Percentiles rank a stretch among this genome's conserved stretches.
These are phyloP conservation scores for Fusarium chaquense DNA, from an alignment of 2,329 filamentous ascomycete genomes.

Conservation along the genomic window DNA sequence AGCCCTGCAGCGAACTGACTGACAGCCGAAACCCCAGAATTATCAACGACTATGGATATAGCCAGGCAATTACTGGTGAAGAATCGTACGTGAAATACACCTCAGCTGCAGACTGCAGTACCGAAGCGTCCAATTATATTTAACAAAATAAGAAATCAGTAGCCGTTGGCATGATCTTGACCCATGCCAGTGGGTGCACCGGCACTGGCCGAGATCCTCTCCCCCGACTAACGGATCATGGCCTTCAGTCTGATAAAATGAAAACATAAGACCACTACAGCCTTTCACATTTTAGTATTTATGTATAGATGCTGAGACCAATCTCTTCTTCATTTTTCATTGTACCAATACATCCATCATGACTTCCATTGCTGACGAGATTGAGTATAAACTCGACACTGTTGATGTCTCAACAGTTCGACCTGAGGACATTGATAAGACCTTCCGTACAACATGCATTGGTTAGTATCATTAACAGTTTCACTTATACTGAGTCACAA, in stretches of 20 bases:
- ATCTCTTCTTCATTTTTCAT: background rate
- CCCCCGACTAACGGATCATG: slow-evolving; percentile 32
- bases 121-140: slow-evolving; percentile 31
- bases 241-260: slow-evolving; percentile 26
- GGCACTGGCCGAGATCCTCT: slow-evolving; percentile 51
- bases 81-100: slow-evolving; percentile 14
- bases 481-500: background rate
- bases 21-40: slow-evolving; percentile 20
- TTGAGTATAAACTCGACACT: slow-evolving; percentile 68
- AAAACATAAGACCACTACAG: slow-evolving; percentile 36
- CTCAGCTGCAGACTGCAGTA: slow-evolving; percentile 8
- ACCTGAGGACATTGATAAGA: slow-evolving; percentile 69
- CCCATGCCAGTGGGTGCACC: slow-evolving; percentile 35
- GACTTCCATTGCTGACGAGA: slow-evolving; percentile 57
- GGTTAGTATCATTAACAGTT: slow-evolving; percentile 58
- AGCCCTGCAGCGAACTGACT: slow-evolving; percentile 3
- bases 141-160: slow-evolving; percentile 6
- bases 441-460: slow-evolving; percentile 71
- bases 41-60: background rate
- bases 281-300: background rate
- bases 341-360: slow-evolving; percentile 42
- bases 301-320: background rate
- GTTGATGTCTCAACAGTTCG: slow-evolving; percentile 63
- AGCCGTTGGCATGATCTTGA: slow-evolving; percentile 16
- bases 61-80: background rate